A percentile compares a stretch with the other conserved stretches of the same genome.
Evolutionary conservation across 2,329 filamentous ascomycete species (phyloP).

Genomic region (Ascochyta fabae): DNA sequence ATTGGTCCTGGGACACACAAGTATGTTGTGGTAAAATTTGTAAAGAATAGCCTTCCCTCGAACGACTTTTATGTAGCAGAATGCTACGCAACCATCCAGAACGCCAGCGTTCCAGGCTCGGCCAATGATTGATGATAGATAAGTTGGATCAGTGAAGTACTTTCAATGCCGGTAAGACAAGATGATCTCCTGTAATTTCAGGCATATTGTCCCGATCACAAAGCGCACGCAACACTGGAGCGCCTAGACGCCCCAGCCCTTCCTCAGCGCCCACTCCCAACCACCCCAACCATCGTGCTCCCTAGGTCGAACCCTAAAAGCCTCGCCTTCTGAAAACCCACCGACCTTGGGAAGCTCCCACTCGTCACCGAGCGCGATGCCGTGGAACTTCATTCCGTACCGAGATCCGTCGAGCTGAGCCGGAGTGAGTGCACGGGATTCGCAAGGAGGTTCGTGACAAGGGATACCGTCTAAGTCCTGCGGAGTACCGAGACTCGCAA

Average conservation of each 20-base stretch:
- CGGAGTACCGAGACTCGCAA: constrained; percentile 6
- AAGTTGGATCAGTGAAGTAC: background rate
- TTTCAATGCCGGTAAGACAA: no score
- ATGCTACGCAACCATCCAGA: background rate
- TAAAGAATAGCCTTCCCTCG: background rate
- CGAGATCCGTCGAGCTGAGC: constrained; percentile 22
- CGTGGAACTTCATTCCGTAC: constrained; percentile 26
- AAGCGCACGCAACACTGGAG: background rate
- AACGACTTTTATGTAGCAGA: background rate
- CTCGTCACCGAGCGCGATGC: constrained; percentile 18
- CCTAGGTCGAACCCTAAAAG: constrained; percentile 23
- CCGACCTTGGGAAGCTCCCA: constrained; percentile 21
- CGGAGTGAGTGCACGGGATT: constrained; percentile 25
- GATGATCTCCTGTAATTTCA: background rate
- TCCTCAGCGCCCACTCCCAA: constrained; percentile 25
- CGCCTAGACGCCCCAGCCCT: constrained; percentile 7
- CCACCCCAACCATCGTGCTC: constrained; percentile 32
- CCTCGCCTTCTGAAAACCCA: background rate
- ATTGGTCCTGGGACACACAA: background rate
- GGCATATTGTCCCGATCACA: background rate
- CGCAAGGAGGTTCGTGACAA: constrained; percentile 10
- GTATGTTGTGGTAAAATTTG: background rate
- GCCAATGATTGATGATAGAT: background rate
- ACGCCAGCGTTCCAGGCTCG: background rate
- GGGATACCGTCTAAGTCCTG: background rate